Base-by-base conservation (phyloP, 306 rosid genomes). In the Cicer cuneatum region DNA sequence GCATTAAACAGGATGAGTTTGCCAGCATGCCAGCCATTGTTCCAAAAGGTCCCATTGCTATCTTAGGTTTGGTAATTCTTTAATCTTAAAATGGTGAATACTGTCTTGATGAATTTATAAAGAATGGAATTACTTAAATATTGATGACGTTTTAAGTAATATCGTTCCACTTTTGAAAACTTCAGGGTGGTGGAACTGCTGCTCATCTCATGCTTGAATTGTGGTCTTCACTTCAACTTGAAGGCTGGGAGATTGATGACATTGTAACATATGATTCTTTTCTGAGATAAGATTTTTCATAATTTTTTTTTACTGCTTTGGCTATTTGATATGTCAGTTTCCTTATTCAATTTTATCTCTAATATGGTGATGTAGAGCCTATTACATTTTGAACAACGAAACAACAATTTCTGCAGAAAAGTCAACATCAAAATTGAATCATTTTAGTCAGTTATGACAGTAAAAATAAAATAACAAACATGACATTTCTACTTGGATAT, bases 151-250 rank as follows among this genome's bases (percentile, higher is more conserved):
- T 68, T 60, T 21, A 15, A 42, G 54, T 81, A 53, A 39, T 78
- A 40, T 62, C 33, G 33, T 67, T 37, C 68, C 72, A 49, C 69
- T 63, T 75, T 75, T 71, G 49, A 72, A 78, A 62, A 63, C 75
- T 58, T 83, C 91, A 94, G 98, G 98, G 93, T 70, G 98, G 90
- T 70, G 97, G 97, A 77, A 94, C 98, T 72, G 87, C 90, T 77
- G 98, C 97, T 54, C 92, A 86, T 77, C 75, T 94, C 88, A 88
- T 94, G 90, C 97, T 94, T 72, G 88, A 83, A 77, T 83, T 90
- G 72, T 92, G 97, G 97, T 96, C 98, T 29, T 87, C 92, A 7
- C 75, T 92, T 80, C 97, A 88, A 80, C 97, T 94, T 74, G 93
- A 94, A 63, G 97, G 97, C 66, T 94, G 97, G 98, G 97, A 94